These are phyloP conservation scores for Scheffersomyces coipomensis DNA, from an alignment of 805 yeast species.

Conservation along the genomic window DNA sequence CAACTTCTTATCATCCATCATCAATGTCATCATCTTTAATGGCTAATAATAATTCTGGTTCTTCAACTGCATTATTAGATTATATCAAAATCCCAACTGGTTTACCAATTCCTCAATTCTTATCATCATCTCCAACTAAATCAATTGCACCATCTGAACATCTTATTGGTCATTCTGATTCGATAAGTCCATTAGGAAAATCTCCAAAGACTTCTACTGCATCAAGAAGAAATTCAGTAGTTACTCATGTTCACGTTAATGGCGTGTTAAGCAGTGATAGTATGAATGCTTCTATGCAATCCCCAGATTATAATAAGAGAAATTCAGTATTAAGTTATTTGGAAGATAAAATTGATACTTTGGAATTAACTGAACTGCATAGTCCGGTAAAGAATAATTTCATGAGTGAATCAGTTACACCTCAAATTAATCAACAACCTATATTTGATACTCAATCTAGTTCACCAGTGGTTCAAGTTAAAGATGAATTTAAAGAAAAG, in stretches of 20 bases:
- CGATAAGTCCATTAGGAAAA: slow-evolving; percentile 2
- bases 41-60: slow-evolving; percentile 12
- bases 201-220: neutral
- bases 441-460: slow-evolving; percentile 20
- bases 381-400: slow-evolving; percentile 3
- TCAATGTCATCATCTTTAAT: slow-evolving; percentile 33
- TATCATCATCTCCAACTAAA: slow-evolving; percentile 39
- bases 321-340: slow-evolving; percentile 41
- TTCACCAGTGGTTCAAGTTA: slow-evolving; percentile 10
- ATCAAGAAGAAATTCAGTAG: slow-evolving; percentile 38
- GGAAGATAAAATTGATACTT: slow-evolving; percentile 43
- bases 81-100: slow-evolving; percentile 33
- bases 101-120: slow-evolving; percentile 29
- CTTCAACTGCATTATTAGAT: slow-evolving; percentile 18
- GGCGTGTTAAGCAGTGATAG: slow-evolving; percentile 38
- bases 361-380: slow-evolving; percentile 31
- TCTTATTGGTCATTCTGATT: neutral
- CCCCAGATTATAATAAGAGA: slow-evolving; percentile 25
- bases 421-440: slow-evolving; percentile 31
- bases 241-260: slow-evolving; percentile 43
- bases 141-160: slow-evolving; percentile 17
- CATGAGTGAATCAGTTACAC: slow-evolving; percentile 13
- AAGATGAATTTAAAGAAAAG: slow-evolving; percentile 1
- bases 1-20: slow-evolving; percentile 81
- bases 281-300: slow-evolving; percentile 2